Conservation (phyloP, 2,329 filamentous ascomycete genomes). For the Penicillium sp. region DNA sequence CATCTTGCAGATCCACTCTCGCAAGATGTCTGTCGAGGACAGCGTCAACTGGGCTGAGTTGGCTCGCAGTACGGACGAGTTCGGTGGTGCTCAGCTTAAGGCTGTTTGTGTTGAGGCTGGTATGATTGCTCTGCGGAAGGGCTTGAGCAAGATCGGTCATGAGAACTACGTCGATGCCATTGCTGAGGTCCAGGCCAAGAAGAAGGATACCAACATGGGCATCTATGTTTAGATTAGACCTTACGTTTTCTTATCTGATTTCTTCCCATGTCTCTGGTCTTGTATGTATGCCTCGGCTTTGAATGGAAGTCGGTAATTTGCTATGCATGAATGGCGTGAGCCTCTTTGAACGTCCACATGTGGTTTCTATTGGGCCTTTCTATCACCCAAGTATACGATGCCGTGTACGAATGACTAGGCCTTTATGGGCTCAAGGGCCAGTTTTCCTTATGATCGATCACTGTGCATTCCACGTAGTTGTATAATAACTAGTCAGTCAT, state of each 20-base stretch:
- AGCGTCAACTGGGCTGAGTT: conserved; percentile 94
- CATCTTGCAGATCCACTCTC: conserved; percentile 94
- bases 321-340: conserved; percentile 14
- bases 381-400: too few species aligned
- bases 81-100: conserved; percentile 96
- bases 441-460: background rate
- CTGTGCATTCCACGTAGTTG: conserved; percentile 1
- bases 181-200: conserved; percentile 83
- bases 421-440: background rate
- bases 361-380: too few species aligned
- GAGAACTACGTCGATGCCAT: conserved; percentile 99
- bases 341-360: too few species aligned
- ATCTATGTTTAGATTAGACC: conserved; percentile 43
- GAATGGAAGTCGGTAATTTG: conserved; percentile 21
- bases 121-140: conserved; percentile 95
- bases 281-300: conserved; percentile 23
- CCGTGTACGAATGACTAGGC: background rate
- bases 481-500: background rate
- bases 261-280: conserved; percentile 16
- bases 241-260: conserved; percentile 13
- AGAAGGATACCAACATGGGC: conserved; percentile 71
- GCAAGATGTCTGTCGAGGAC: conserved; percentile 96
- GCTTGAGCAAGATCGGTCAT: conserved; percentile 94
- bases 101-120: conserved; percentile 98
- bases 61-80: conserved; percentile 96